Evolutionary conservation across 306 rosid species (phyloP), one percentile per base, ranked within the genome.

Genomic region (Hippophae gyantsensis): DNA sequence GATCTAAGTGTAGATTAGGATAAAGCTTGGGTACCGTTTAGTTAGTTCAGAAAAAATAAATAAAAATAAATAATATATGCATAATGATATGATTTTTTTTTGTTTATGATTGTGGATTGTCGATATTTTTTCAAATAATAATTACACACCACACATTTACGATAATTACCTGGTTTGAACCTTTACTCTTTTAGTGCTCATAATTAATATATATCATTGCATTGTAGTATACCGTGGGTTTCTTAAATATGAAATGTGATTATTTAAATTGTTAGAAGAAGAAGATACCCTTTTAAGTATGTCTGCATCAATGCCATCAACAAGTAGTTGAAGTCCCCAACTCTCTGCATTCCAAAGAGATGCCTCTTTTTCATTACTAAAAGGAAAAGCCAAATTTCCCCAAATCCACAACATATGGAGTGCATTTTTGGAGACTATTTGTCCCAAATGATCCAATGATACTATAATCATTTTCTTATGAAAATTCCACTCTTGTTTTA

Each of bases 401-500:
- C 95, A 90, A 49, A 90, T 85, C 89, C 92, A 87, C 42, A 90
- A 48, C 95, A 85, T 85, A 67, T 85, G 84, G 49, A 76, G 60
- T 26, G 95, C 95, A 79, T 90, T 90, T 7, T 50, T 63, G 8
- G 87, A 83, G 14, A 72, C 68, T 50, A 90, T 84, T 57, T 60
- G 85, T 2, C 95, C 98, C 42, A 71, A 83, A 57, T 87, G 92
- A 79, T 90, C 98, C 70, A 85, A 66, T 41, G 87, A 74, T 41
- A 87, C 98, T 18, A 90, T 11, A 64, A 90, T 84, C 60, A 85
- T 68, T 57, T 63, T 90, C 81, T 87, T 87, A 50, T 78, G 59
- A 65, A 70, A 90, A 47, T 73, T 57, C 95, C 96, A 90, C 48
- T 70, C 74, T 52, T 83, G 89, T 65, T 77, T 78, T 67, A 85